phyloP scores from a whole-genome alignment of 2,329 filamentous ascomycete species.

The Cladophialophora carrionii region DNA sequence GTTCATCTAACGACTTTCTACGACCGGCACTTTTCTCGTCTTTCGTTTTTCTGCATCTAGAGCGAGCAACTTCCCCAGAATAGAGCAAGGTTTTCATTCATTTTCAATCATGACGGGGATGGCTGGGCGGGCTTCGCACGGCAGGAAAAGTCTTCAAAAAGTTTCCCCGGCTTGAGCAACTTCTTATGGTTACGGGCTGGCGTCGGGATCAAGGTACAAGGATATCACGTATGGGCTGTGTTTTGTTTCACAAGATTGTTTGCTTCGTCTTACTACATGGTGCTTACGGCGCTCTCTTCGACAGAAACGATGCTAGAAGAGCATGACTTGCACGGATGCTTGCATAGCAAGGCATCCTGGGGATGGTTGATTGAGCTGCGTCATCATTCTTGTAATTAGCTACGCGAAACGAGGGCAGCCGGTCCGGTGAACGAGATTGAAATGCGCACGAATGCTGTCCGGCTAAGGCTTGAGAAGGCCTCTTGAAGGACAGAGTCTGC shows the following conservation, averaged over 20 bases:
- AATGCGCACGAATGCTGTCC: slow-evolving; percentile 15
- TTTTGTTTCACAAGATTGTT: slow-evolving; percentile 19
- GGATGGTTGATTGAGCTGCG: slow-evolving; percentile 20
- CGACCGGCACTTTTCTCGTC: slow-evolving; percentile 30
- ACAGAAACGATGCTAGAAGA: slow-evolving; percentile 14
- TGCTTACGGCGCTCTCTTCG: slow-evolving; percentile 20
- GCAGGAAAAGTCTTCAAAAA: slow-evolving; percentile 35
- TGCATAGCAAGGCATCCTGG: slow-evolving; percentile 19
- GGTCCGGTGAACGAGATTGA: slow-evolving; percentile 21
- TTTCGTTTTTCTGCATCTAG: slow-evolving; percentile 35
- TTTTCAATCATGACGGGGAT: slow-evolving; percentile 32
- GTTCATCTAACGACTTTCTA: slow-evolving; percentile 35
- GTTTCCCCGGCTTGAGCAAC: slow-evolving; percentile 17
- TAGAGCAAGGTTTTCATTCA: slow-evolving; percentile 27
- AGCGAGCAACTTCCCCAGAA: slow-evolving; percentile 31
- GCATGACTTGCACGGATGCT: slow-evolving; percentile 19
- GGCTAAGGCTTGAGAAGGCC: slow-evolving; percentile 6
- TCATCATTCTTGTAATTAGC: slow-evolving; percentile 33
- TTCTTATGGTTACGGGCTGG: slow-evolving; percentile 18
- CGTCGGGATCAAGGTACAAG: slow-evolving; percentile 21
- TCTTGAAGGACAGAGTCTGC: slow-evolving; percentile 12
- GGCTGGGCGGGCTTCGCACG: slow-evolving; percentile 23
- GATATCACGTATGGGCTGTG: slow-evolving; percentile 20
- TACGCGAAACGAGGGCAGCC: slow-evolving; percentile 31
- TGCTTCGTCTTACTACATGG: slow-evolving; percentile 18